phyloP scores from a whole-genome alignment of 2,329 filamentous ascomycete species.

The Blastomyces parvus region DNA sequence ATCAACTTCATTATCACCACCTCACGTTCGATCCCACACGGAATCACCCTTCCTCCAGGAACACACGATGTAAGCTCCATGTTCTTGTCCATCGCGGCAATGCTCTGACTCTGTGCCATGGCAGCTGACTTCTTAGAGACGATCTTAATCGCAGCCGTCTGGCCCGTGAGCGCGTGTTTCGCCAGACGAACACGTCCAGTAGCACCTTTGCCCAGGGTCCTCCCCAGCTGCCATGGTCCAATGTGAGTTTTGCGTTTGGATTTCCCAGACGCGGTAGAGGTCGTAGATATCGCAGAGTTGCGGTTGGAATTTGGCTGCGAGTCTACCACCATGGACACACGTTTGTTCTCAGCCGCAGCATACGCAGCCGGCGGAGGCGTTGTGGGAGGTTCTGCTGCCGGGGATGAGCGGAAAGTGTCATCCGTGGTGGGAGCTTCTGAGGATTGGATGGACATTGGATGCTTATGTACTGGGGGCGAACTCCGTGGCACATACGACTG shows the following conservation, averaged over 20 bases:
- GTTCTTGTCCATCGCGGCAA: conserved; percentile 70
- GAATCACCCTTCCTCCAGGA: conserved; percentile 60
- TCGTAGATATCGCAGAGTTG: conserved; percentile 45
- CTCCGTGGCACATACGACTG: conserved; percentile 15
- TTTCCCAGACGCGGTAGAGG: conserved; percentile 46
- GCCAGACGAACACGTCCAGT: conserved; percentile 82
- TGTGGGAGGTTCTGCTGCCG: conserved; percentile 12
- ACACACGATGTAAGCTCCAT: conserved; percentile 47
- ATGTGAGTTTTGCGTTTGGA: conserved; percentile 62
- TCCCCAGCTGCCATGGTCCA: conserved; percentile 88
- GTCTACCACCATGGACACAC: conserved; percentile 44
- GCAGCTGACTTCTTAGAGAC: conserved; percentile 74
- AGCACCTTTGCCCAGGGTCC: conserved; percentile 78
- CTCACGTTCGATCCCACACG: conserved; percentile 83
- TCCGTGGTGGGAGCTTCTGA: conserved; percentile 20
- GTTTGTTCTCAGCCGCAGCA: conserved; percentile 39
- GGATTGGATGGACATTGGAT: conserved; percentile 14
- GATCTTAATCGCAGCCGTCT: conserved; percentile 89
- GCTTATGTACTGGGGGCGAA: conserved; percentile 7
- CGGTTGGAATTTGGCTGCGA: conserved; percentile 41
- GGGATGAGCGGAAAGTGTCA: conserved; percentile 24
- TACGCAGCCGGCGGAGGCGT: not conserved
- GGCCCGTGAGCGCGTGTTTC: conserved; percentile 65
- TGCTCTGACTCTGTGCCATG: conserved; percentile 73
- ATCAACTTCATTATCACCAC: conserved; percentile 96